Evolutionary conservation across 768 basidiomycete genomes (phyloP), one percentile per base, ranked within the genome.

Genomic region (Suillus brevipes): DNA sequence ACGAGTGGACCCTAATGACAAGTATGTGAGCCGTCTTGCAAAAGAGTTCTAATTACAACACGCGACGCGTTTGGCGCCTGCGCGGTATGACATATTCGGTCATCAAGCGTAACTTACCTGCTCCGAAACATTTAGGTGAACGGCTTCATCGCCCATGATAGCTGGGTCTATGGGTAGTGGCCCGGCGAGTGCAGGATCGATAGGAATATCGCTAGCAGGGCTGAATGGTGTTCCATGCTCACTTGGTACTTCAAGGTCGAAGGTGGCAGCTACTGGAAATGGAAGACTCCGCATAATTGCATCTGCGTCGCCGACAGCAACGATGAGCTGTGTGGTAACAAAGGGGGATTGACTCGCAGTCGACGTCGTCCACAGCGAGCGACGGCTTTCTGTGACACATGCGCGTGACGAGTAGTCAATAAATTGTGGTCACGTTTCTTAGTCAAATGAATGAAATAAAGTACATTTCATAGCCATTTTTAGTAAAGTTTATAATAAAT

Each of bases 121-220:
- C 34, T 72, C 69, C 36, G 60, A 64, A 47, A 65, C 56, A 25
- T 65, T 57, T 61, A 66, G 28, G 9, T 58, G 64, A 16, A 63
- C 58, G 38, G 72, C 69, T 56, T 65, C 67, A 63, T 73, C 74
- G 31, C 68, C 67, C 67, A 83, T 76, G 61, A 87, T 77, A 64
- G 80, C 79, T 34, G 86, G 85, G 79, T 87, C 87, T 68, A 87
- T 84, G 67, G 80, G 72, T 25, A 81, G 75, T 40, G 43, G 42
- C 20, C 74, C 82, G 57, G 78, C 83, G 68, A 92, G 85, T 49
- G 86, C 87, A 71, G 91, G 91, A 85, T 93, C 91, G 81, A 92
- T 92, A 69, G 90, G 89, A 76, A 92, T 89, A 78, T 86, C 83
- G 80, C 86, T 83, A 74, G 75, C 77, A 78, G 79, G 82, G 80